A percentile compares a stretch with the other conserved stretches of the same genome.
phyloP scores from a whole-genome alignment of 2,329 filamentous ascomycete species.

The Aureobasidium sp. region DNA sequence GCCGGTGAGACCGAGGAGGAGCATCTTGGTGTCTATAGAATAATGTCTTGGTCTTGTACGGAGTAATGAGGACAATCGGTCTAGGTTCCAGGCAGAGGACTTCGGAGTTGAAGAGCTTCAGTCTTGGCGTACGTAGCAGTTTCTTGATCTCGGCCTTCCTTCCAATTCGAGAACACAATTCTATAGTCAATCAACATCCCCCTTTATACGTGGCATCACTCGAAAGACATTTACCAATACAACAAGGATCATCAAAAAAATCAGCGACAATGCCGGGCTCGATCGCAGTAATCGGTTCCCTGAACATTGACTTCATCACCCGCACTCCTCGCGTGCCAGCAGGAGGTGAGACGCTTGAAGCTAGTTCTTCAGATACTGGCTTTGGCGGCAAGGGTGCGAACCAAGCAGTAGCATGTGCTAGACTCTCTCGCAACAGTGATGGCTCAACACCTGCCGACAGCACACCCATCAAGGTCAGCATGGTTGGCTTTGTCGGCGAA shows the following conservation, averaged over 20 bases:
- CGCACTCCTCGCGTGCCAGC: conserved; percentile 74
- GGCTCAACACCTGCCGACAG: conserved; percentile 10
- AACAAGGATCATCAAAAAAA: background rate
- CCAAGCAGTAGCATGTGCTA: conserved; percentile 82
- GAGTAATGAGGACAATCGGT: background rate
- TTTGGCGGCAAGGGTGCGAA: conserved; percentile 93
- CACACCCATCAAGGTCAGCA: conserved; percentile 34
- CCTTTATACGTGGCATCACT: background rate
- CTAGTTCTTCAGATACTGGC: conserved; percentile 67
- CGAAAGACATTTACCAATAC: background rate
- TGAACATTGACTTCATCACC: conserved; percentile 91
- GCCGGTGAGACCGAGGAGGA: conserved; percentile 90
- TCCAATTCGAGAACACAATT: background rate
- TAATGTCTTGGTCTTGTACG: background rate
- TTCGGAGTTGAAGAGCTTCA: background rate
- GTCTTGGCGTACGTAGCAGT: conserved; percentile 3
- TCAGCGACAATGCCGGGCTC: background rate
- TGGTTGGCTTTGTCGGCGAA: conserved; percentile 42
- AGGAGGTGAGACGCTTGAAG: conserved; percentile 80
- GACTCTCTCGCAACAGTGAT: conserved; percentile 44
- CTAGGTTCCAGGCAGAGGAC: background rate
- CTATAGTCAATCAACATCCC: background rate
- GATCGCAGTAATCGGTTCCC: conserved; percentile 81
- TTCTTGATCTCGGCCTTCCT: conserved; percentile 6
- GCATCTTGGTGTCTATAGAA: conserved; percentile 46